Conservation (phyloP, 768 basidiomycete genomes). For the Boletus patriciae region DNA sequence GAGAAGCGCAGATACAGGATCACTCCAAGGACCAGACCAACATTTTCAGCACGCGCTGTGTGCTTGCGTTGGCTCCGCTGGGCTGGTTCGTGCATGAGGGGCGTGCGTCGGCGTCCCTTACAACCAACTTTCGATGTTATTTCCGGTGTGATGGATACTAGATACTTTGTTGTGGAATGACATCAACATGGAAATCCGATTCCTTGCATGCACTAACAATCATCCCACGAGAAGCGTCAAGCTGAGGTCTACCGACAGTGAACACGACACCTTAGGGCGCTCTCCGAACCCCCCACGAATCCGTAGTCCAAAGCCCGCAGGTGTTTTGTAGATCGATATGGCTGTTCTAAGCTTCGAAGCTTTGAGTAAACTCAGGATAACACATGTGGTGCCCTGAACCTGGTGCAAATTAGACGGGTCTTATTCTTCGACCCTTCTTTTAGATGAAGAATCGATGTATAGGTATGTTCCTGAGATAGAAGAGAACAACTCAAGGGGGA, state of each 20-base stretch:
- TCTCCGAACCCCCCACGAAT: not conserved
- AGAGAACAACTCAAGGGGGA: not conserved
- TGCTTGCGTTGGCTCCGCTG: slow-evolving; percentile 47
- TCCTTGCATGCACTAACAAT: too few species aligned
- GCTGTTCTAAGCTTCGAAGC: not conserved
- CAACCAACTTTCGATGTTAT: too few species aligned
- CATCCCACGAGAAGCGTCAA: not conserved
- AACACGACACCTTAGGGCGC: not conserved
- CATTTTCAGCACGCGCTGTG: slow-evolving; percentile 36
- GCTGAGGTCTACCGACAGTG: not conserved
- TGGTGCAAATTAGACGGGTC: not conserved
- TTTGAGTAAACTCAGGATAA: not conserved
- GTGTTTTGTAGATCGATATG: not conserved
- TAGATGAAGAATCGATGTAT: not conserved
- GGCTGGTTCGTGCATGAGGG: slow-evolving; percentile 23
- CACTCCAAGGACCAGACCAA: slow-evolving; percentile 5
- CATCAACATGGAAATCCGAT: too few species aligned
- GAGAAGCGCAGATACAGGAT: slow-evolving; percentile 61
- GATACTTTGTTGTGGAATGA: too few species aligned
- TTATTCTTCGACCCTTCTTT: not conserved
- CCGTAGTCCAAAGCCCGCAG: not conserved
- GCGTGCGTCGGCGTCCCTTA: too few species aligned
- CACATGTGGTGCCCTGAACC: not conserved
- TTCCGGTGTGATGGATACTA: too few species aligned
- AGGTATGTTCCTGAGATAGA: not conserved